These are phyloP conservation scores for Coix lacrymajobi DNA, from an alignment of 176 grass and related monocot genomes.

Conservation along the genomic window DNA sequence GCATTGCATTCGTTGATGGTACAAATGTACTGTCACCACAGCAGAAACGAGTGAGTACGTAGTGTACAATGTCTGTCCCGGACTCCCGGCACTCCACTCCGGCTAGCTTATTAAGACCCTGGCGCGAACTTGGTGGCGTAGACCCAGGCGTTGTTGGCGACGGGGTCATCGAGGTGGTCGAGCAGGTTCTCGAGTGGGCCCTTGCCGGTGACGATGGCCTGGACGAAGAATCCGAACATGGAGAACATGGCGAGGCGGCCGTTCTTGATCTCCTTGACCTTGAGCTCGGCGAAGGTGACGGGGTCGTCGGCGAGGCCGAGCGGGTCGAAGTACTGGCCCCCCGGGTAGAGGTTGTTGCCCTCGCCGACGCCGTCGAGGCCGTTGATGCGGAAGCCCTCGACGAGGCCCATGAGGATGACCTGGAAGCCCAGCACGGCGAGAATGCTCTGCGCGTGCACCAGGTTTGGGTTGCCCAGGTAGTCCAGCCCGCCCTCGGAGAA, in stretches of 20 bases:
- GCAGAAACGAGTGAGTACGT: background rate
- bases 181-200: conserved; percentile 91
- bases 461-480: conserved; percentile 94
- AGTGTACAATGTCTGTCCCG: conserved; percentile 52
- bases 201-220: conserved; percentile 92
- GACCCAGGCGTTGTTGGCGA: conserved; percentile 95
- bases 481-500: conserved; percentile 95
- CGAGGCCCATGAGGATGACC: conserved; percentile 91
- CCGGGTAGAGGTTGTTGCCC: conserved; percentile 92
- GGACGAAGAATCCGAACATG: conserved; percentile 92
- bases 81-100: background rate
- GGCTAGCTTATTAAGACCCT: conserved; percentile 50
- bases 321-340: conserved; percentile 90
- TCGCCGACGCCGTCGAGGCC: conserved; percentile 81
- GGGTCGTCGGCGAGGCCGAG: conserved; percentile 90
- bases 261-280: conserved; percentile 98
- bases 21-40: background rate
- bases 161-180: conserved; percentile 82
- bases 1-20: conserved; percentile 8
- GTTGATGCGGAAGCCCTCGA: conserved; percentile 93
- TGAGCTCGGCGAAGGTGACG: conserved; percentile 71
- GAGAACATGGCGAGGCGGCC: conserved; percentile 96
- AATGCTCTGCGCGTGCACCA: conserved; percentile 98
- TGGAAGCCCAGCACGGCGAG: conserved; percentile 85
- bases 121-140: conserved; percentile 91